phyloP scores from a whole-genome alignment of 148 eudicot species.

The Fagopyrum esculentum region DNA sequence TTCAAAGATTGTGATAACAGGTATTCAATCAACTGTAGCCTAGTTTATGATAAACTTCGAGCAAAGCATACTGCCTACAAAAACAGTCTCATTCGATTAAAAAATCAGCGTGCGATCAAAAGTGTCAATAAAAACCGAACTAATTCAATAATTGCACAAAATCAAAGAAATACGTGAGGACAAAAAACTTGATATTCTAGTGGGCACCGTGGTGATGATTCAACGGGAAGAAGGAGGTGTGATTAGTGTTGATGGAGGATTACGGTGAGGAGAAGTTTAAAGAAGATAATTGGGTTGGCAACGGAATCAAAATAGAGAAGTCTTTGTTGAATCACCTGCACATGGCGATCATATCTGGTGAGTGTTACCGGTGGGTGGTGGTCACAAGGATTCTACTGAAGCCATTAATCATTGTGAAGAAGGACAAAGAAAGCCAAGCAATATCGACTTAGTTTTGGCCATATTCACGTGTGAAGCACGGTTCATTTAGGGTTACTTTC shows the following conservation, averaged over 20 bases:
- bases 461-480: too few relatives aligned
- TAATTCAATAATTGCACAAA: slow-evolving; percentile 3
- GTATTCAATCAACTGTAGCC: background rate
- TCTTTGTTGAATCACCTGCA: slow-evolving; percentile 3
- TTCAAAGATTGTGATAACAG: background rate
- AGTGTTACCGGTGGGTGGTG: background rate
- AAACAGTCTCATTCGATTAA: background rate
- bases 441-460: too few relatives aligned
- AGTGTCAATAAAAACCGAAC: background rate
- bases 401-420: too few relatives aligned
- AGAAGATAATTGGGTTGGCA: background rate
- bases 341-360: background rate
- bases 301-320: background rate
- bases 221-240: background rate
- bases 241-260: background rate
- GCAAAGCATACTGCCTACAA: background rate
- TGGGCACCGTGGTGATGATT: background rate
- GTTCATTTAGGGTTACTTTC: too few relatives aligned
- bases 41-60: background rate
- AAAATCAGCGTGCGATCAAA: background rate
- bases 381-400: too few relatives aligned
- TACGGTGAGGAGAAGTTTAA: background rate
- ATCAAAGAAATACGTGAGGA: slow-evolving; percentile 23
- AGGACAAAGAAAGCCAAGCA: too few relatives aligned
- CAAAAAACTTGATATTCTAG: slow-evolving; percentile 37